Base-by-base conservation (phyloP, 331 rosid species). In the Phaseolus coccineus region DNA sequence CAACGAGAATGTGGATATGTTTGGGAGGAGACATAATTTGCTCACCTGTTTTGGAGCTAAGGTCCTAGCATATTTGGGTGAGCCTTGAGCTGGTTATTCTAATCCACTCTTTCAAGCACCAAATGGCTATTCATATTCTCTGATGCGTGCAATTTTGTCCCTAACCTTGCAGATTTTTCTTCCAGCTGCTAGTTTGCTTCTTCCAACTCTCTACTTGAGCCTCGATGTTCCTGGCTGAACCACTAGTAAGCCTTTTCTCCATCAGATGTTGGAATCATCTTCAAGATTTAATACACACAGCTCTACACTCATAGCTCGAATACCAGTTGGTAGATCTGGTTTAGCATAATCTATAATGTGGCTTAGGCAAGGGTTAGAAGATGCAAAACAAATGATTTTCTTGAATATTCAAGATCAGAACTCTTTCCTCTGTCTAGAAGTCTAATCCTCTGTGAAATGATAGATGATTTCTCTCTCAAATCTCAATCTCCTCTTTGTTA, bases 91-190 rank as follows among this genome's bases (percentile, higher is more conserved):
- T 87, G 80, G 46, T 46, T 35, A 80, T 80, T 81, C 83, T 76
- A 69, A 72, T 68, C 90, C 87, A 79, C 78, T 74, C 89, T 82
- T 76, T 74, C 83, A 71, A 78, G 73, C 77, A 58, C 82, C 88
- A 56, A 56, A 24, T 58, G 42, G 15, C 86, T 85, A 66, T 74
- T 85, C 87, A 51, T 80, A 71, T 46, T 83, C 78, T 91, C 90
- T 89, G 91, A 88, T 88, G 69, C 15, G 67, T 87, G 78, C 84
- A 81, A 84, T 76, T 73, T 83, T 87, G 88, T 81, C 88, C 93
- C 81, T 87, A 89, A 87, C 87, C 78, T 83, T 90, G 90, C 90
- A 92, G 96, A 88, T 92, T 85, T 87, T 77, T 80, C 84, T 88
- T 89, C 89, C 91, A 56, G 91, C 89, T 82, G 87, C 88, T 82